Base-by-base conservation (phyloP, 2,329 filamentous ascomycete genomes). In the Pezicula neosporulosa region DNA sequence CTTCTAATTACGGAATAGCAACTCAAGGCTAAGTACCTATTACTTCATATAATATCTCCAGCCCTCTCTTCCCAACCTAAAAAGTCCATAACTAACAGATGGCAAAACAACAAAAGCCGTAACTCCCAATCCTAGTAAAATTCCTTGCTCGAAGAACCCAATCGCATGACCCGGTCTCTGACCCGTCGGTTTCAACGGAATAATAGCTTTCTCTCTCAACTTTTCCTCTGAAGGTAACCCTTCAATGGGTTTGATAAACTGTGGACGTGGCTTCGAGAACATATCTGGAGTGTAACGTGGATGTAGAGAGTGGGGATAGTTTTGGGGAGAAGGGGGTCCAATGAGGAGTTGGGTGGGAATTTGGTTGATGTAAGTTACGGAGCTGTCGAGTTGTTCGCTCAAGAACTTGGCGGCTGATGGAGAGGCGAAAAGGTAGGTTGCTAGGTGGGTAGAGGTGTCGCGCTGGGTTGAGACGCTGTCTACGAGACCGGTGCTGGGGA, bases 341-440 rank as follows among this genome's bases (percentile, higher is more conserved):
- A 72, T 67, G 4, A 86, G 72, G 2, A 86, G 67, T 33, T 78
- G 72, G 2, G 68, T 55, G 0, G 82, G 82, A 6, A 86, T 72
- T 48, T 82, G 76, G 62, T 86, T 86, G 50, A 81, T 68, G 60
- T 77, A 79, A 0, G 77, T 75, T 1, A 75, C 62, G 12, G 75
- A 67, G 3, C 79, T 70, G 8, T 70, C 60, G 35, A 85, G 66
- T 62, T 80, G 83, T 56, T 85, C 79, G 7, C 73, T 70, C 4
- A 86, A 69, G 55, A 85, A 86, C 61, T 85, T 86, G 15, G 75
- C 78, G 2, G 76, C 67, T 2, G 68, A 55, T 0, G 74, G 68
- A 19, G 68, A 68, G 9, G 75, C 74, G 60, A 83, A 85, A 54
- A 78, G 69, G 57, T 81, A 83, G 2, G 74, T 69, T 18, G 77